Conservation (phyloP, 2,329 filamentous ascomycete species). For the Penicillium sp. region DNA sequence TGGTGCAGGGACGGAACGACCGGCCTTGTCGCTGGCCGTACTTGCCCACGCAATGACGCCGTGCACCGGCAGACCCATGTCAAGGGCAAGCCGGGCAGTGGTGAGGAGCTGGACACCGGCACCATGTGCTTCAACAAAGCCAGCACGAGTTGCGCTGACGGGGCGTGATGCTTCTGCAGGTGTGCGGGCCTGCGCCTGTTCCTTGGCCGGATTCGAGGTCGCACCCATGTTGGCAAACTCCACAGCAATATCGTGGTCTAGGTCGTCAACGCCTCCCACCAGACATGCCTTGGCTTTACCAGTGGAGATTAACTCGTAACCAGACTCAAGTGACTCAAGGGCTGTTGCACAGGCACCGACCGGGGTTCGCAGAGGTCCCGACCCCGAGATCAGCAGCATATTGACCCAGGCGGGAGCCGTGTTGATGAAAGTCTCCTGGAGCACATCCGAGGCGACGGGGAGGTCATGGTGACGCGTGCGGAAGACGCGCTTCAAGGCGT, state of each 20-base stretch:
- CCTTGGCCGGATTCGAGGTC: slow-evolving; percentile 92
- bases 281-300: slow-evolving; percentile 95
- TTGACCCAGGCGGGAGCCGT: slow-evolving; percentile 99
- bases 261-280: slow-evolving; percentile 96
- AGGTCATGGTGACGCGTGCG: background rate
- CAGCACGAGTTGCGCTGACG: slow-evolving; percentile 89
- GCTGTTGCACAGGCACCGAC: slow-evolving; percentile 95
- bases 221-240: slow-evolving; percentile 99
- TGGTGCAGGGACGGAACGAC: slow-evolving; percentile 89
- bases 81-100: slow-evolving; percentile 61
- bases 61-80: slow-evolving; percentile 83
- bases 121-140: slow-evolving; percentile 98
- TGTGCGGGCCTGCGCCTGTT: slow-evolving; percentile 88
- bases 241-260: slow-evolving; percentile 95
- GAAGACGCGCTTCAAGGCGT: too few relatives aligned
- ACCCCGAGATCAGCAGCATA: slow-evolving; percentile 94
- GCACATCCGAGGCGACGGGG: slow-evolving; percentile 64
- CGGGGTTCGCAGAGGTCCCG: slow-evolving; percentile 94
- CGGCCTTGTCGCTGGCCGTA: slow-evolving; percentile 96
- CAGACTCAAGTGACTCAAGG: slow-evolving; percentile 93
- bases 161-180: slow-evolving; percentile 95
- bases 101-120: slow-evolving; percentile 81
- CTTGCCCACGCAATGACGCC: slow-evolving; percentile 75
- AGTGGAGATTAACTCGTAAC: slow-evolving; percentile 94
- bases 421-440: slow-evolving; percentile 99